These are phyloP conservation scores for Noccaea bulbosa DNA, from an alignment of 345 rosid species.

Conservation along the genomic window DNA sequence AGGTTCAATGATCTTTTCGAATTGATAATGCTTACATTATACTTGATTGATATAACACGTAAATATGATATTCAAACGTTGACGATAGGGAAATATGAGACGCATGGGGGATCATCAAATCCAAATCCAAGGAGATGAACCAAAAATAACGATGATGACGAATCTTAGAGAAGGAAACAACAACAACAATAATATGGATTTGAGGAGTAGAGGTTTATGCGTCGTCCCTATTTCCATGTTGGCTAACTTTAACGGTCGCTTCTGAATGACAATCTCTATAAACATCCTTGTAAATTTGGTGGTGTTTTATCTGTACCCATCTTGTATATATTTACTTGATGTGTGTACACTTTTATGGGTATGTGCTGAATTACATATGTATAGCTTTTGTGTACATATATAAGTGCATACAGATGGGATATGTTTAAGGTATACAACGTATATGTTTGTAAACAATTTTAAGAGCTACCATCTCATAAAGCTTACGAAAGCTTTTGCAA, in stretches of 20 bases:
- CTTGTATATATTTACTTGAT: conserved; percentile 31
- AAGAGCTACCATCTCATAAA: conserved; percentile 13
- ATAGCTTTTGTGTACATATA: conserved; percentile 23
- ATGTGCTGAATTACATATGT: conserved; percentile 18
- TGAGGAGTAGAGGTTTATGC: conserved; percentile 78
- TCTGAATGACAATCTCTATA: conserved; percentile 19
- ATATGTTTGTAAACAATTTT: conserved; percentile 18
- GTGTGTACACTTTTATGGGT: conserved; percentile 17
- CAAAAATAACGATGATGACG: conserved; percentile 30
- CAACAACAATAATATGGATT: conserved; percentile 43
- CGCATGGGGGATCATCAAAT: conserved; percentile 32
- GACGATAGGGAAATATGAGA: conserved; percentile 37
- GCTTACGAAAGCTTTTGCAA: conserved; percentile 13
- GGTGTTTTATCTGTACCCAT: conserved; percentile 23
- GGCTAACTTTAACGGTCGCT: conserved; percentile 60
- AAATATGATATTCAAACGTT: conserved; percentile 21
- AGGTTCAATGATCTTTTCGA: conserved; percentile 9
- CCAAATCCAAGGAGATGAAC: conserved; percentile 29
- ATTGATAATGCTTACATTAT: background rate
- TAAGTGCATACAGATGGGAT: conserved; percentile 29
- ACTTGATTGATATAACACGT: conserved; percentile 22
- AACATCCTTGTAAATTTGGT: conserved; percentile 21
- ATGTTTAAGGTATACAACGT: conserved; percentile 23
- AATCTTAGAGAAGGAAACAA: conserved; percentile 26
- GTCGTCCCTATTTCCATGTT: conserved; percentile 80